Conservation (phyloP, 345 rosid genomes). For the Acer negundo region DNA sequence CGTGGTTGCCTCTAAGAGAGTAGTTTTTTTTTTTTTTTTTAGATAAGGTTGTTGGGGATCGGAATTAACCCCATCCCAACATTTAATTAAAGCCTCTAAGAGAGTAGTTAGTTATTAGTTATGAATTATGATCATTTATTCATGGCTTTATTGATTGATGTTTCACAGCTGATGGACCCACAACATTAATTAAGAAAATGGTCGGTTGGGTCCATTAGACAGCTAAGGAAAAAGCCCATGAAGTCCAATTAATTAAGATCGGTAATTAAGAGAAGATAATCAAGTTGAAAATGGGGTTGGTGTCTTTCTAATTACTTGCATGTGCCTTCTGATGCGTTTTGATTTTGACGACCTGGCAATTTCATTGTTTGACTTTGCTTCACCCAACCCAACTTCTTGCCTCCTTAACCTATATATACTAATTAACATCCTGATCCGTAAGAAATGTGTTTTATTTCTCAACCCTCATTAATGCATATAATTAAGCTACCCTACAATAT, state of each 20-base stretch:
- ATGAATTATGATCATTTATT: conserved; percentile 1
- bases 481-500: too few relatives aligned
- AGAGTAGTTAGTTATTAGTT: background rate
- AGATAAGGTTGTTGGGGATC: too few relatives aligned
- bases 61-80: too few relatives aligned
- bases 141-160: background rate
- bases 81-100: too few relatives aligned
- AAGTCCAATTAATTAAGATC: conserved; percentile 1
- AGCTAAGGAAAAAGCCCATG: conserved; percentile 22
- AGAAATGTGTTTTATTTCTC: too few relatives aligned
- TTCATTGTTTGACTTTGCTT: conserved; percentile 17
- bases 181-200: conserved; percentile 6
- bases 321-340: background rate
- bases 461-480: too few relatives aligned
- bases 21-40: too few relatives aligned
- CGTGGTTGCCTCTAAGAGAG: background rate
- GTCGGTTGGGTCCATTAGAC: conserved; percentile 21
- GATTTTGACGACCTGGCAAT: conserved; percentile 31
- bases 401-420: too few relatives aligned
- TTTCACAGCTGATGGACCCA: conserved; percentile 17
- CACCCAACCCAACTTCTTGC: background rate
- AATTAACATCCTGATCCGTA: too few relatives aligned
- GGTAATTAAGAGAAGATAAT: background rate
- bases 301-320: too few relatives aligned
- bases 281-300: too few relatives aligned